Evolutionary conservation across 2,329 filamentous ascomycete species (phyloP).

Genomic region (Dothideomycetes sp.): DNA sequence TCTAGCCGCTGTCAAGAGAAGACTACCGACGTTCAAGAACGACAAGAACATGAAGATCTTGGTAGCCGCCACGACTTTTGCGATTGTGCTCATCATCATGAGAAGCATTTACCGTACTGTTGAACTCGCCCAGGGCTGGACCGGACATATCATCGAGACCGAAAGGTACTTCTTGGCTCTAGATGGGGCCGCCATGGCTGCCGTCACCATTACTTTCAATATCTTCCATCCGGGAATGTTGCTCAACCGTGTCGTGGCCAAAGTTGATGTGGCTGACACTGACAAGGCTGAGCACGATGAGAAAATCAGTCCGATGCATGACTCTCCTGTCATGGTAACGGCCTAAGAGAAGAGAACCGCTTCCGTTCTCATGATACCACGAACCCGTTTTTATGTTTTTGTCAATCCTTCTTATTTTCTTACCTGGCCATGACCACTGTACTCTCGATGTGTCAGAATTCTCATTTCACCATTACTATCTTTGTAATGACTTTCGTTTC

Average conservation of each 20-base stretch:
- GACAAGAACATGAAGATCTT: constrained; percentile 22
- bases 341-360: too few relatives aligned
- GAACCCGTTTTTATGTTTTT: too few relatives aligned
- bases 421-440: too few relatives aligned
- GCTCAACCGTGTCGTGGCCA: constrained; percentile 10
- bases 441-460: too few relatives aligned
- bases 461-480: too few relatives aligned
- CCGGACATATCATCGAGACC: constrained; percentile 45
- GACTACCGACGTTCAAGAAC: constrained; percentile 7
- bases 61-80: neutral
- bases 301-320: too few relatives aligned
- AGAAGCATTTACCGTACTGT: constrained; percentile 57
- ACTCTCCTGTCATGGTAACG: too few relatives aligned
- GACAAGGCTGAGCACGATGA: too few relatives aligned
- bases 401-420: too few relatives aligned
- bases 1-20: neutral
- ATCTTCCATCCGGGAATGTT: constrained; percentile 37
- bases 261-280: too few relatives aligned
- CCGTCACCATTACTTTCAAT: constrained; percentile 38
- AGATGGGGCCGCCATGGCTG: constrained; percentile 45
- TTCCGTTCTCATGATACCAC: too few relatives aligned
- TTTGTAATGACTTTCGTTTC: too few relatives aligned
- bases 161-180: constrained; percentile 41
- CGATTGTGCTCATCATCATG: constrained; percentile 44
- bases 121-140: constrained; percentile 57